Base-by-base conservation (phyloP, 2,329 filamentous ascomycete species). In the Raffaelea deltoideospora region DNA sequence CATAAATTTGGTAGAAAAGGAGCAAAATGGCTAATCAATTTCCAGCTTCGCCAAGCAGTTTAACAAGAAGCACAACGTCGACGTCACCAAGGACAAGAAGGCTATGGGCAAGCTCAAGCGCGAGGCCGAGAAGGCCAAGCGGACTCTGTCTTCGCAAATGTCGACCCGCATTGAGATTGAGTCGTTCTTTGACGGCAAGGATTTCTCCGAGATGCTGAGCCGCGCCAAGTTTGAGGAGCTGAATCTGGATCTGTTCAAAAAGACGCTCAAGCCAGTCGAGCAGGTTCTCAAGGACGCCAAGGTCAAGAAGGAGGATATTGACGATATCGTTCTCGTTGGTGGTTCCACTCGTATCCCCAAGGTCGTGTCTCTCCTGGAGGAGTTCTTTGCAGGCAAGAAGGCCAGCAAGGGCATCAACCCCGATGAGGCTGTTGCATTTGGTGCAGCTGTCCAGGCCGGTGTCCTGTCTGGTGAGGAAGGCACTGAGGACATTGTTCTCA, bases 71-170 rank as follows among this genome's bases (percentile, higher is more conserved):
- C 74, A 95, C 71, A 66, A 63, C 51, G 85, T 92, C 49, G 86
- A 98, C 51, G 75, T 96, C 57, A 82, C 78, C 65, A 92, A 92
- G 72, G 86, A 96, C 57, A 66, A 79, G 48, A 95, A 95, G 82
- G 80, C 88, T 48, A 96, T 96, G 87, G 85, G 87, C 67, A 98
- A 96, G 71, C 76, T 98, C 52, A 96, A 96, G 84, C 87, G 90
- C 53, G 90, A 96, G 65, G 88, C 90, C 50, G 90, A 98, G 65
- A 95, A 95, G 78, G 90, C 90, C 65, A 98, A 98, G 82, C 84
- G 90, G 56, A 92, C 87, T 51, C 79, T 98, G 39, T 94, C 83
- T 55, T 90, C 84, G 48, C 85, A 92, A 68, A 87, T 85, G 78
- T 86, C 81, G 47, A 84, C 84, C 48, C 82, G 84, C 50, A 86